phyloP scores from a whole-genome alignment of 192 early-diverging fungal species.

The Geranomyces michiganensis region DNA sequence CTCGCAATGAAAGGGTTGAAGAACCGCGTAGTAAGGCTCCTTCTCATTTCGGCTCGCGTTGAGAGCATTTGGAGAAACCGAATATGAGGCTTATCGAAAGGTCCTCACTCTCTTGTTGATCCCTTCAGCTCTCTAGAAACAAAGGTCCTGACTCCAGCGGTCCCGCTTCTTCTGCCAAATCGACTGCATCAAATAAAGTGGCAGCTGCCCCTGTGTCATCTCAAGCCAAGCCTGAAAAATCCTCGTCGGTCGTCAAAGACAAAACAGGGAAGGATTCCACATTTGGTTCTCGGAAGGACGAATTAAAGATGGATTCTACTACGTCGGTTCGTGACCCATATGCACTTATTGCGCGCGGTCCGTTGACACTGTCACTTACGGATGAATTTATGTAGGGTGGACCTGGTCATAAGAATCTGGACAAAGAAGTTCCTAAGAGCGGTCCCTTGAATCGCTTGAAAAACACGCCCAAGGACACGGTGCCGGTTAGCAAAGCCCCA shows the following conservation, averaged over 20 bases:
- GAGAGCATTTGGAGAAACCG: too few species aligned
- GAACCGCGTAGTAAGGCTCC: constrained; percentile 50
- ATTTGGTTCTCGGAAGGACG: constrained; percentile 31
- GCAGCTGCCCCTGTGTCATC: constrained; percentile 40
- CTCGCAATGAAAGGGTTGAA: constrained; percentile 53
- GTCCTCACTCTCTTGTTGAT: constrained; percentile 7
- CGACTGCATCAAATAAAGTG: constrained; percentile 48
- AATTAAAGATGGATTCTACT: constrained; percentile 29
- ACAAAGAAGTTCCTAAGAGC: constrained; percentile 55
- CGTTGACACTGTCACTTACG: not conserved
- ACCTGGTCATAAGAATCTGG: constrained; percentile 22
- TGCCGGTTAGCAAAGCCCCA: constrained; percentile 78
- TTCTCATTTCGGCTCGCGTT: not conserved
- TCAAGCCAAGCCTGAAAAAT: constrained; percentile 29
- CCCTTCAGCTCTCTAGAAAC: constrained; percentile 46
- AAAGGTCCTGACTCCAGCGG: constrained; percentile 38
- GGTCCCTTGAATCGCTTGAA: constrained; percentile 56
- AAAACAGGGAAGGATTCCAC: constrained; percentile 28
- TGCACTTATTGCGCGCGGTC: constrained; percentile 1
- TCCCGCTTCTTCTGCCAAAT: constrained; percentile 25
- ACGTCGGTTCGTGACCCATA: not conserved
- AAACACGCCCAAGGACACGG: constrained; percentile 63
- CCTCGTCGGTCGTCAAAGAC: constrained; percentile 22
- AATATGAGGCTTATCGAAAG: not conserved
- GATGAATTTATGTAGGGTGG: constrained; percentile 1